phyloP scores from a whole-genome alignment of 805 yeast genomes.

The Metschnikowia henanensis region DNA sequence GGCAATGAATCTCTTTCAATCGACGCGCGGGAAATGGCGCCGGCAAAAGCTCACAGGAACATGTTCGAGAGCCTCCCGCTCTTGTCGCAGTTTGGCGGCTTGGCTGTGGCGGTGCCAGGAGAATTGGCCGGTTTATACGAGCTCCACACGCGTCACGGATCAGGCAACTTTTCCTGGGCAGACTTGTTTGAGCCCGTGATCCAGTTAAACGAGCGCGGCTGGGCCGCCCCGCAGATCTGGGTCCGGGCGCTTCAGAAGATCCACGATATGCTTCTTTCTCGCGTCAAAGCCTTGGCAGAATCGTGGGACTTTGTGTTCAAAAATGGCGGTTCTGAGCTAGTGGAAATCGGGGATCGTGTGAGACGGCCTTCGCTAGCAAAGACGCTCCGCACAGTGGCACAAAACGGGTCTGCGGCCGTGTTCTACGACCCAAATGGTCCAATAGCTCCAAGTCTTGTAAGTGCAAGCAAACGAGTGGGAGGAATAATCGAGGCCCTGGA shows the following conservation, averaged over 20 bases:
- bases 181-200: conserved; percentile 77
- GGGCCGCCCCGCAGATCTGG: conserved; percentile 23
- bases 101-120: conserved; percentile 91
- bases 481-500: conserved; percentile 72
- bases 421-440: conserved; percentile 85
- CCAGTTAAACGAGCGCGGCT: conserved; percentile 59
- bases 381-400: conserved; percentile 67
- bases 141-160: conserved; percentile 59
- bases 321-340: conserved; percentile 22
- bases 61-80: conserved; percentile 58
- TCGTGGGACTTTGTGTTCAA: conserved; percentile 60
- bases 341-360: conserved; percentile 58
- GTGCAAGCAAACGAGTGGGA: conserved; percentile 49
- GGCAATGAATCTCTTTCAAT: conserved; percentile 53
- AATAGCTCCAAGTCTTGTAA: conserved; percentile 61
- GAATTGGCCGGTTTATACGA: conserved; percentile 81
- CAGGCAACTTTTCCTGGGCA: conserved; percentile 70
- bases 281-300: conserved; percentile 29
- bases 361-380: conserved; percentile 61
- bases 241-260: conserved; percentile 35
- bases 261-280: conserved; percentile 24
- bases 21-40: conserved; percentile 92
- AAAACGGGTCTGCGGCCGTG: conserved; percentile 71
- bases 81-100: conserved; percentile 72
- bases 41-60: conserved; percentile 54